These are phyloP conservation scores for Ulmus americana DNA, from an alignment of 331 rosid genomes.

Conservation along the genomic window DNA sequence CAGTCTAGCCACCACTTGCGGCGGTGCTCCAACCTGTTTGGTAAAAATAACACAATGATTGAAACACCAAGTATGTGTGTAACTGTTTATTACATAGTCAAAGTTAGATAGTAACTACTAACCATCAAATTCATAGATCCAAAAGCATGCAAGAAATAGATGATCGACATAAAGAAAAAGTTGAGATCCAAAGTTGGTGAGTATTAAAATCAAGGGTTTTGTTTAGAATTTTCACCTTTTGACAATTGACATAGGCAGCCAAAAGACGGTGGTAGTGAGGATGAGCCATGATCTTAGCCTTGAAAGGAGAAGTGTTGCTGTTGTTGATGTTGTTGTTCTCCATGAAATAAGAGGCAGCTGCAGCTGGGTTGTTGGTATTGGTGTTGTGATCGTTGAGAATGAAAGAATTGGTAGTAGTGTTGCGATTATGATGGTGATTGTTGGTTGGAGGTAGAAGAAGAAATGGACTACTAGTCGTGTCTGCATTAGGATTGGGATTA, in stretches of 20 bases:
- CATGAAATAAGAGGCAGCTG: conserved; percentile 54
- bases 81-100: neutral
- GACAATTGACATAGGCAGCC: conserved; percentile 74
- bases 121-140: neutral
- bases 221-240: conserved; percentile 41
- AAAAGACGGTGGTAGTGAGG: conserved; percentile 87
- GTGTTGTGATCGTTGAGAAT: conserved; percentile 15
- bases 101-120: neutral
- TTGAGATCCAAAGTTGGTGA: too few relatives aligned
- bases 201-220: neutral
- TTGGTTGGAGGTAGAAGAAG: conserved; percentile 10
- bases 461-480: conserved; percentile 10
- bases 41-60: neutral
- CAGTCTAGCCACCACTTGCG: conserved; percentile 62
- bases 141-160: conserved; percentile 5
- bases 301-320: conserved; percentile 37
- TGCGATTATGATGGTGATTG: conserved; percentile 15
- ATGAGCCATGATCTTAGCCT: conserved; percentile 86
- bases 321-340: conserved; percentile 31
- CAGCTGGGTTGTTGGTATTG: conserved; percentile 14
- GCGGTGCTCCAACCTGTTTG: conserved; percentile 74
- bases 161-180: too few relatives aligned
- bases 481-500: conserved; percentile 14
- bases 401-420: conserved; percentile 26
- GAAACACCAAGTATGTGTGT: neutral